A percentile compares a stretch with the other conserved stretches of the same genome.
phyloP scores from a whole-genome alignment of 1,139 yeast genomes.

The Kodamaea suecica region DNA sequence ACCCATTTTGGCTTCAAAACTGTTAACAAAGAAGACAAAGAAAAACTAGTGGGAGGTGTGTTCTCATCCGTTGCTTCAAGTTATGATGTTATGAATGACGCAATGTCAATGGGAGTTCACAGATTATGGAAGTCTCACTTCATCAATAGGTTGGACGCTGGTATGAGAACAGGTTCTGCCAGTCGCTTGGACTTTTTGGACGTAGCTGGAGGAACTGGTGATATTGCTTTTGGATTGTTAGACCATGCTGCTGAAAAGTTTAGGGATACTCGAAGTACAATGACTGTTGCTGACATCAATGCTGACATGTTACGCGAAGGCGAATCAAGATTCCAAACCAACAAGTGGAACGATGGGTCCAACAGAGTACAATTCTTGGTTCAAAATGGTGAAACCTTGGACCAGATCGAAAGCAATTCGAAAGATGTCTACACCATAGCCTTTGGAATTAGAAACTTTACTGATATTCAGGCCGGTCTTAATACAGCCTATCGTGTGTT shows the following conservation, averaged over 20 bases:
- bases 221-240: conserved; percentile 90
- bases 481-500: conserved; percentile 91
- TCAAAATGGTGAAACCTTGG: conserved; percentile 91
- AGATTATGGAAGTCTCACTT: conserved; percentile 93
- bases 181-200: conserved; percentile 84
- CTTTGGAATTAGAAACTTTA: conserved; percentile 95
- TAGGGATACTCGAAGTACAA: conserved; percentile 71
- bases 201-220: conserved; percentile 99
- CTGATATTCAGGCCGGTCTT: conserved; percentile 89
- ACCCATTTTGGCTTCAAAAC: conserved; percentile 94
- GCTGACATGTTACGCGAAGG: conserved; percentile 96
- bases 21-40: conserved; percentile 78
- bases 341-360: conserved; percentile 53
- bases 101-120: conserved; percentile 94
- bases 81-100: conserved; percentile 96
- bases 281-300: conserved; percentile 93
- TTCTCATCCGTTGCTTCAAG: conserved; percentile 93
- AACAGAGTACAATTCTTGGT: conserved; percentile 74
- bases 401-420: conserved; percentile 76
- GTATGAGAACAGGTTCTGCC: conserved; percentile 79
- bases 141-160: conserved; percentile 86
- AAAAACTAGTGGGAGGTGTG: conserved; percentile 81
- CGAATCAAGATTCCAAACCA: conserved; percentile 59
- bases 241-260: conserved; percentile 84
- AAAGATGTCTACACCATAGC: conserved; percentile 96